Base-by-base conservation (phyloP, 768 basidiomycete species). In the Xerocomellus intermedius region DNA sequence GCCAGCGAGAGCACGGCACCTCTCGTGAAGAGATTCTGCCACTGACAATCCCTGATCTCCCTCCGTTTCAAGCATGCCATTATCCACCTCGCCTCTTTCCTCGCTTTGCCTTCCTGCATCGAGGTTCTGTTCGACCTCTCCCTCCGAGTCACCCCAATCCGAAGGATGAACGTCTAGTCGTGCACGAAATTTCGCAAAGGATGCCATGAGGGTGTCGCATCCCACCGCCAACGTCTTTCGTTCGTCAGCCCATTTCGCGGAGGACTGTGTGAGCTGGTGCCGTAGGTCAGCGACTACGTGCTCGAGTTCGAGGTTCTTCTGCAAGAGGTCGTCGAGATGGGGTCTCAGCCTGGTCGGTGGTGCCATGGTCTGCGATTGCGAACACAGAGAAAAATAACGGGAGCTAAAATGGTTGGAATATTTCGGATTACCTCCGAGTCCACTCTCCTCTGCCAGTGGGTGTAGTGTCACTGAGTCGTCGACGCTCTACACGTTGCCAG, bases 141-240 rank as follows among this genome's bases (percentile, higher is more conserved):
- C 66, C 36, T 67, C 66, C 21, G 54, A 59, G 45, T 69, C 64
- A 2, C 16, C 56, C 64, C 48, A 55, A 24, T 66, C 64, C 37
- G 57, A 52, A 28, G 58, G 47, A 26, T 68, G 65, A 2, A 53
- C 42, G 41, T 67, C 66, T 1, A 69, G 44, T 4, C 57, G 59
- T 35, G 66, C 64, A 28, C 66, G 66, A 43, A 66, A 69, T 41
- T 69, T 67, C 26, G 67, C 67, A 62, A 67, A 67, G 24, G 67
- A 69, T n/a, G 66, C 64, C 66, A 67, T 67, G 61, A 67, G 67
- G 16, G 33, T 12, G 37, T 67, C 67, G 28, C 66, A 67, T 32
- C 58, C 59, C 43, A 45, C 39, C 45, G 55, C 57, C 33, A 67
- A 48, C 33, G 50, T 50, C 58, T 67, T 67, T 45, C 67, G 66